Base-by-base conservation (phyloP, 371 early-diverging fungal genomes). In the Fennellomyces sp. region DNA sequence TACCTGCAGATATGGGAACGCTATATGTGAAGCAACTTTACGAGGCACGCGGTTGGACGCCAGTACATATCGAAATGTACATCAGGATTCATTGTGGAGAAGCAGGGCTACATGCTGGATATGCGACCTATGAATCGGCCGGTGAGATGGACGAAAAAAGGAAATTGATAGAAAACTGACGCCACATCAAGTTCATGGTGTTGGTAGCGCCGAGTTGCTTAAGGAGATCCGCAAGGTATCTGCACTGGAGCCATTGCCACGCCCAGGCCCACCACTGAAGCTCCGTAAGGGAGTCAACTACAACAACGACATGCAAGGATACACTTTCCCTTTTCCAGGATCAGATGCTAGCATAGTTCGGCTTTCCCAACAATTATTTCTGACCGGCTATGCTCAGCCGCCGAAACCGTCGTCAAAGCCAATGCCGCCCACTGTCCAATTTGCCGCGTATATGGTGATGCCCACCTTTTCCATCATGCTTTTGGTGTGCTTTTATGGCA, bases 1-100 rank as follows among this genome's bases (percentile, higher is more conserved):
- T 87, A 17, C 85, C 88, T 17, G 69, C 81, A 1, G 88, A 88
- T 61, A 65, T 87, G 68, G 88, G 87, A 23, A 78, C 86, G 13
- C 66, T 87, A 2, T 85, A 66, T 63, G 73, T 83, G 6, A 86
- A 85, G 51, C 74, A 68, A 12, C 72, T 79, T 10, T 74, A 82
- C 51, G 65, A 76, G 21, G 53, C 62, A 6, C 61, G 67, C n/a
- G 61, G 70, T 23, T 76, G 80, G 59, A 68, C 68, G 30, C 88
- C 81, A 3, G 75, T 78, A 12, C 78, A 73, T 39, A 83, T 89
- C 12, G 83, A 88, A 66, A 87, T 89, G 84, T 87, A 80, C 63
- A 74, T 89, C 27, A 72, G 70, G 15, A 29, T 88, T 4, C 70
- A 77, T 50, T 49, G 65, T 28, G 88, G 87, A 12, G 68, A 59